Percentiles rank a stretch among this genome's conserved stretches.
phyloP scores from a whole-genome alignment of 2,329 filamentous ascomycete species.

The Alternaria viburni region DNA sequence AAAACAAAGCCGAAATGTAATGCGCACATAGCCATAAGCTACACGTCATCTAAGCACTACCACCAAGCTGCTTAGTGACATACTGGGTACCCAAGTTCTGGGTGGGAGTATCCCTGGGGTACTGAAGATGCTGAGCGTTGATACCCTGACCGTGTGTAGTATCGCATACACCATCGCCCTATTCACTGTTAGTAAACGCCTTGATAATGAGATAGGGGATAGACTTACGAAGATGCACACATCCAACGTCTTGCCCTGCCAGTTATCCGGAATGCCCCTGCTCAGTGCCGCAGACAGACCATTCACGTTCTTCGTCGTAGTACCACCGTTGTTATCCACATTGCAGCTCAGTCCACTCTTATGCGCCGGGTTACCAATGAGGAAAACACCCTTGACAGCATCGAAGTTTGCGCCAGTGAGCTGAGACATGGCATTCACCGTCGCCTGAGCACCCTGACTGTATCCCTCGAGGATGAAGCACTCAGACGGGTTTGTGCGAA shows the following conservation, averaged over 20 bases:
- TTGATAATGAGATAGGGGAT: too few species aligned
- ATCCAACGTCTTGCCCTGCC: constrained; percentile 46
- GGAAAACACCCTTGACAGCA: constrained; percentile 47
- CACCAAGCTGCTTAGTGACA: neutral
- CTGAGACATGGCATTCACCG: constrained; percentile 40
- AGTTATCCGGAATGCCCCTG: constrained; percentile 33
- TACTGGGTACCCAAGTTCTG: constrained; percentile 31
- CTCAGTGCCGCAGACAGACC: constrained; percentile 19
- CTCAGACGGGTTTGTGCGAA: constrained; percentile 30
- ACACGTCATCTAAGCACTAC: neutral
- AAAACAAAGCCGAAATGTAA: constrained; percentile 4
- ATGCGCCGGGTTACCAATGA: constrained; percentile 45
- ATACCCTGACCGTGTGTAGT: constrained; percentile 42
- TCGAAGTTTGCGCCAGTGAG: constrained; percentile 41
- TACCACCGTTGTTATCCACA: constrained; percentile 27
- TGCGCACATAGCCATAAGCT: neutral
- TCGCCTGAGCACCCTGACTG: constrained; percentile 47
- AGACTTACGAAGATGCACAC: constrained; percentile 43
- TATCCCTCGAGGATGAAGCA: constrained; percentile 50
- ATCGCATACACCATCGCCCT: constrained; percentile 49
- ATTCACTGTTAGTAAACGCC: neutral
- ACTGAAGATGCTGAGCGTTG: constrained; percentile 39
- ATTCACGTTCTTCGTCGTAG: constrained; percentile 40
- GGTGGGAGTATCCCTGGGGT: constrained; percentile 29
- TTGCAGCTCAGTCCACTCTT: constrained; percentile 43